phyloP scores from a whole-genome alignment of 2,329 filamentous ascomycete species.

The Canariomyces notabilis region DNA sequence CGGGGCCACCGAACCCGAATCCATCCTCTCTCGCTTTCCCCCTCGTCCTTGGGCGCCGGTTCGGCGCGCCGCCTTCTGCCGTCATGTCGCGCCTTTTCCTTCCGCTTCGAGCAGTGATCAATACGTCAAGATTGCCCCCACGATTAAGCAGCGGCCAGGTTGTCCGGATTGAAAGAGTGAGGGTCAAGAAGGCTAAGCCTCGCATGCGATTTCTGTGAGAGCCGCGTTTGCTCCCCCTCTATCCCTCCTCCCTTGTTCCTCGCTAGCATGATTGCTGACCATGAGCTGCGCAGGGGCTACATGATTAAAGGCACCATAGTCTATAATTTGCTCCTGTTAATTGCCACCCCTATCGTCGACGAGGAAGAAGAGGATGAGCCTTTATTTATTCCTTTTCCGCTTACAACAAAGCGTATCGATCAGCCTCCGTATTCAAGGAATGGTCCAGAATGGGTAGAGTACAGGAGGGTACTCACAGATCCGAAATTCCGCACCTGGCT shows the following conservation, averaged over 20 bases:
- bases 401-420: constrained; percentile 46
- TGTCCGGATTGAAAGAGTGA: constrained; percentile 19
- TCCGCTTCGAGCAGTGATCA: constrained; percentile 8
- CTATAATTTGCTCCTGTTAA: constrained; percentile 37
- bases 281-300: neutral
- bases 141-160: constrained; percentile 11
- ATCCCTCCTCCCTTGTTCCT: neutral
- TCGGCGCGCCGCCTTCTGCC: constrained; percentile 16
- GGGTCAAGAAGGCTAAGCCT: constrained; percentile 9
- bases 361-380: constrained; percentile 41
- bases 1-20: neutral
- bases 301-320: constrained; percentile 30
- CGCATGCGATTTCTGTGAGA: constrained; percentile 7
- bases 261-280: constrained; percentile 1
- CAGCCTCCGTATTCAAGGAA: constrained; percentile 48
- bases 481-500: too few species aligned
- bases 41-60: constrained; percentile 12
- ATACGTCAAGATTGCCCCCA: constrained; percentile 2
- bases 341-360: constrained; percentile 25
- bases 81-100: constrained; percentile 20
- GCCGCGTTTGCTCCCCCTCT: too few species aligned
- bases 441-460: constrained; percentile 61
- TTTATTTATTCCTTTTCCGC: constrained; percentile 58
- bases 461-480: constrained; percentile 54
- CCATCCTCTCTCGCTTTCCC: neutral